These are phyloP conservation scores for Cucurbita moschata DNA, from an alignment of 306 rosid species.

Conservation along the genomic window DNA sequence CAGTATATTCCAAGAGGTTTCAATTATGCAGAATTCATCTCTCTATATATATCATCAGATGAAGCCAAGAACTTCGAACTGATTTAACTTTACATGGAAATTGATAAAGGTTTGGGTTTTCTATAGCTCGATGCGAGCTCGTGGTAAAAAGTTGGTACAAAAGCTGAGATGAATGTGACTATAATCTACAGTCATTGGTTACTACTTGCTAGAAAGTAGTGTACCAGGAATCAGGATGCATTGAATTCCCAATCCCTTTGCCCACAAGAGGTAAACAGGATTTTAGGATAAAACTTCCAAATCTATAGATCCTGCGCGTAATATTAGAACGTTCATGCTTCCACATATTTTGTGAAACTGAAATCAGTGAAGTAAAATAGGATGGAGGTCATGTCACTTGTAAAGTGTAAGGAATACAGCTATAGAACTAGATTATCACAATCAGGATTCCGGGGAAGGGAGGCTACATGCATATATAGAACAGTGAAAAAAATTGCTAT, in stretches of 20 bases:
- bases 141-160: background rate
- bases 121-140: background rate
- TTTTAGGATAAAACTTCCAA: background rate
- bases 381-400: background rate
- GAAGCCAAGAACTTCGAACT: background rate
- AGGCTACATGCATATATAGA: background rate
- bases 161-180: background rate
- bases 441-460: background rate
- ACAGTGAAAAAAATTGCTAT: background rate
- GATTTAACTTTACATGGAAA: background rate
- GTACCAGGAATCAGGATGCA: background rate
- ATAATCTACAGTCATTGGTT: background rate
- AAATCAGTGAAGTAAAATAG: background rate
- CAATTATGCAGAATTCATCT: background rate
- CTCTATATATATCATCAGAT: background rate
- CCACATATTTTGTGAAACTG: background rate
- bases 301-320: too few relatives aligned
- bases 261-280: background rate
- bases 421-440: background rate
- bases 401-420: background rate
- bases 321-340: too few relatives aligned
- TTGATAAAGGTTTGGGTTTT: background rate
- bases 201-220: background rate
- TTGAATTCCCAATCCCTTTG: background rate
- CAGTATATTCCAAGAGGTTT: background rate